A percentile compares a stretch with the other conserved stretches of the same genome.
These are phyloP conservation scores for Cryptosporidium bovis DNA, from an alignment of 169 alveolate genomes.

Conservation along the genomic window DNA sequence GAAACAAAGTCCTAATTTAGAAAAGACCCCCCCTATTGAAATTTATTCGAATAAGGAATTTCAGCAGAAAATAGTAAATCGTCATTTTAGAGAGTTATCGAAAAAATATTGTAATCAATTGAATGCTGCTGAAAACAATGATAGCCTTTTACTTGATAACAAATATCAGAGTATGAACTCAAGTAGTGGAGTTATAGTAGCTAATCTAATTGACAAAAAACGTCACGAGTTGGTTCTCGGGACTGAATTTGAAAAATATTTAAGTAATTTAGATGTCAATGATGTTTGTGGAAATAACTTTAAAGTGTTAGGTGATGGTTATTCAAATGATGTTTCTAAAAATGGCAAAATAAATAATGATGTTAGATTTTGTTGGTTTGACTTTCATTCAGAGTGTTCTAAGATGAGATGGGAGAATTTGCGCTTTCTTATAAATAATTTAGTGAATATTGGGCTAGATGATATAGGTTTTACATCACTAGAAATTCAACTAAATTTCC, in stretches of 20 bases:
- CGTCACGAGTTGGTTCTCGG: constrained; percentile 82
- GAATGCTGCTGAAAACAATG: not conserved
- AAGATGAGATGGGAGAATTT: constrained; percentile 89
- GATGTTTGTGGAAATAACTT: constrained; percentile 10
- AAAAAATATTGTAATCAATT: constrained; percentile 46
- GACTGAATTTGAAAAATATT: constrained; percentile 73
- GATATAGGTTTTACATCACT: constrained; percentile 52
- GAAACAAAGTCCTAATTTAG: constrained; percentile 88
- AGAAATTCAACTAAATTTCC: constrained; percentile 6
- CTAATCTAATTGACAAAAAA: constrained; percentile 89
- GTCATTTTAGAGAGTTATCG: constrained; percentile 80
- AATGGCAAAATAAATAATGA: not conserved
- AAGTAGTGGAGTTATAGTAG: constrained; percentile 80
- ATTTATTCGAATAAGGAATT: constrained; percentile 77
- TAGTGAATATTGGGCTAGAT: constrained; percentile 40
- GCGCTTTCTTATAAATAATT: constrained; percentile 78
- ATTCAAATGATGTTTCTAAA: not conserved
- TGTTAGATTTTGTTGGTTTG: constrained; percentile 90
- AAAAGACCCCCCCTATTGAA: constrained; percentile 85
- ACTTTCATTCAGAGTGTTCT: constrained; percentile 91
- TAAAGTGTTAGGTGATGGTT: constrained; percentile 1
- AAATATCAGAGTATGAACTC: not conserved
- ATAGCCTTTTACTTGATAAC: not conserved
- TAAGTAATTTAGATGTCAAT: constrained; percentile 61
- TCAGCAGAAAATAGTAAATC: constrained; percentile 77